Base-by-base conservation (phyloP, 495 filamentous ascomycete genomes). In the Penicillium crystallinum region DNA sequence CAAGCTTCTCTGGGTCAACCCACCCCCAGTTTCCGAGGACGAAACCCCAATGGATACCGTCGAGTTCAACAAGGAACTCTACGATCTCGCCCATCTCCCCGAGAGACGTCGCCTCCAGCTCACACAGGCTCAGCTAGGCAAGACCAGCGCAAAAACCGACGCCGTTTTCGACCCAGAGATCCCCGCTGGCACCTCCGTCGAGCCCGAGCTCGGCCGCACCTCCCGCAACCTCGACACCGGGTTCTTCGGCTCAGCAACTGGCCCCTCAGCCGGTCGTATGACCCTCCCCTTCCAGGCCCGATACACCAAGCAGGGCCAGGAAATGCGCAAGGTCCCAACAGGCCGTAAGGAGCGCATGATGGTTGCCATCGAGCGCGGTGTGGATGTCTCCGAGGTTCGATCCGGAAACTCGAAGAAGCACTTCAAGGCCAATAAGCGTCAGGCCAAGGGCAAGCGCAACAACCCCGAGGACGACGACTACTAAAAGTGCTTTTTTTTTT, bases 1-100 rank as follows among this genome's bases (percentile, higher is more conserved):
- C 49, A 97, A 96, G 69, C 81, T 99, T 2, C 80, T 96, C 7
- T 97, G 87, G 77, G 90, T 88, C 58, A 83, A 92, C 58, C 92
- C 95, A 12, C 95, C 95, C 0, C 90, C 90, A 1, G 48, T 54
- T 2, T 44, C 54, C 0, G 69, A 73, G 35, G 71, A 68, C n/a
- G 78, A 84, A 34, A 71, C 77, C 0, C 72, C 75, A 18, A 82
- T 86, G 49, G 87, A 97, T 60, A 72, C 79, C 0, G 65, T 69
- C 27, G 80, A 84, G 29, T 99, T 97, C 78, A 99, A 99, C 69
- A 67, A 75, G 36, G 93, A 92, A 18, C 82, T 97, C 4, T 97
- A 97, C 70, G 85, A 91, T 58, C 65, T 82, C 21, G 74, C 76
- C 2, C 88, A 95, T 58, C 78, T 97, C 4, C 91, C 91, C 14